Percentiles rank a stretch among this genome's conserved stretches.
Conservation (phyloP, 495 filamentous ascomycete genomes). For the Neurospora sublineolata region DNA sequence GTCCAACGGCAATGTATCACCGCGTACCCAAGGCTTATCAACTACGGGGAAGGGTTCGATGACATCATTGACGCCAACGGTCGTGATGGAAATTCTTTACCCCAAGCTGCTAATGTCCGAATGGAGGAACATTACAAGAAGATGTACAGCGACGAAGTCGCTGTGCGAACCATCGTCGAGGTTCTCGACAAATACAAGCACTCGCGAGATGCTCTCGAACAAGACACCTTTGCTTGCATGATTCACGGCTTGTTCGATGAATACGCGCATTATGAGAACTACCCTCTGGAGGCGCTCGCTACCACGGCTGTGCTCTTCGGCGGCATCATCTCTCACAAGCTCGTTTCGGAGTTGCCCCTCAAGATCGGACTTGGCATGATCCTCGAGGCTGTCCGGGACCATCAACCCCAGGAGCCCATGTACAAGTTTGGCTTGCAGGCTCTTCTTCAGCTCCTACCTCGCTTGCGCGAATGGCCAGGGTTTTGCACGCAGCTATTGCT, state of each 20-base stretch:
- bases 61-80: constrained; percentile 82
- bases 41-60: constrained; percentile 85
- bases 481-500: constrained; percentile 75
- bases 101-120: constrained; percentile 64
- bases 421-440: constrained; percentile 98
- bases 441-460: constrained; percentile 69
- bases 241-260: constrained; percentile 96
- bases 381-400: constrained; percentile 80
- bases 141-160: constrained; percentile 84
- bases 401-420: constrained; percentile 72
- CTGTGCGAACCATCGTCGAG: constrained; percentile 69
- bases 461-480: constrained; percentile 83
- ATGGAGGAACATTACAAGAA: constrained; percentile 97
- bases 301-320: constrained; percentile 95
- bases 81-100: constrained; percentile 62
- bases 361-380: constrained; percentile 93
- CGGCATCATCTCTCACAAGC: constrained; percentile 84
- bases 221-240: constrained; percentile 96
- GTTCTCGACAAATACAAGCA: constrained; percentile 73
- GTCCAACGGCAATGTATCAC: constrained; percentile 83
- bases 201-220: constrained; percentile 69
- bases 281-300: constrained; percentile 84
- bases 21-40: constrained; percentile 89
- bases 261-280: constrained; percentile 87
- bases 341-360: constrained; percentile 80